These are phyloP conservation scores for Lactifluus pinguis DNA, from an alignment of 768 basidiomycete species.

Conservation along the genomic window DNA sequence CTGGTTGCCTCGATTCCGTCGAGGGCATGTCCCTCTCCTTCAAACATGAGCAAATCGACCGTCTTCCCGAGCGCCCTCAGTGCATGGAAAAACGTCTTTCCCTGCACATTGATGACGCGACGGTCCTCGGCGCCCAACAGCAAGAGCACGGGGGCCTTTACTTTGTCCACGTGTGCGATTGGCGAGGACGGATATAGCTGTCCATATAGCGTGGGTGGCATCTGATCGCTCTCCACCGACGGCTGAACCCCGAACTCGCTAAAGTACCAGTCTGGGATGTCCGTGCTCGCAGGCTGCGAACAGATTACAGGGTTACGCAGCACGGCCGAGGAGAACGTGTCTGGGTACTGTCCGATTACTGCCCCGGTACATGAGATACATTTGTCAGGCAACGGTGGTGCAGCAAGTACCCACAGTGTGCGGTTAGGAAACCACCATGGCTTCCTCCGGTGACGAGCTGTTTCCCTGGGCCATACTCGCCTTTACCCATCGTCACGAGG, in stretches of 20 bases:
- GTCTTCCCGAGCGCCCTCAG: slow-evolving; percentile 22
- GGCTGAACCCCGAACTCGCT: slow-evolving; percentile 21
- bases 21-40: slow-evolving; percentile 27
- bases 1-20: slow-evolving; percentile 21
- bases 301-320: slow-evolving; percentile 29
- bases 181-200: slow-evolving; percentile 22
- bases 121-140: slow-evolving; percentile 26
- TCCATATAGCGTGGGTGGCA: slow-evolving; percentile 19
- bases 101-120: slow-evolving; percentile 27
- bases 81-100: slow-evolving; percentile 26
- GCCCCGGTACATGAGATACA: background rate
- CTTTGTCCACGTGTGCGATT: slow-evolving; percentile 22
- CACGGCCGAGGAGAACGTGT: slow-evolving; percentile 25
- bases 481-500: slow-evolving; percentile 22
- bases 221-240: slow-evolving; percentile 8
- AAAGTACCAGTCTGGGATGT: slow-evolving; percentile 32
- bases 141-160: slow-evolving; percentile 26
- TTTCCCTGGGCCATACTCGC: slow-evolving; percentile 20
- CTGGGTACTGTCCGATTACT: slow-evolving; percentile 26
- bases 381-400: background rate
- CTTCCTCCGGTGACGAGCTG: slow-evolving; percentile 25
- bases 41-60: slow-evolving; percentile 26
- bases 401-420: slow-evolving; percentile 17
- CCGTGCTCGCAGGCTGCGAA: slow-evolving; percentile 23
- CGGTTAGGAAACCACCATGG: slow-evolving; percentile 27